These are phyloP conservation scores for Coniferiporia sulphurascens DNA, from an alignment of 1,284 basidiomycete species.

Conservation along the genomic window DNA sequence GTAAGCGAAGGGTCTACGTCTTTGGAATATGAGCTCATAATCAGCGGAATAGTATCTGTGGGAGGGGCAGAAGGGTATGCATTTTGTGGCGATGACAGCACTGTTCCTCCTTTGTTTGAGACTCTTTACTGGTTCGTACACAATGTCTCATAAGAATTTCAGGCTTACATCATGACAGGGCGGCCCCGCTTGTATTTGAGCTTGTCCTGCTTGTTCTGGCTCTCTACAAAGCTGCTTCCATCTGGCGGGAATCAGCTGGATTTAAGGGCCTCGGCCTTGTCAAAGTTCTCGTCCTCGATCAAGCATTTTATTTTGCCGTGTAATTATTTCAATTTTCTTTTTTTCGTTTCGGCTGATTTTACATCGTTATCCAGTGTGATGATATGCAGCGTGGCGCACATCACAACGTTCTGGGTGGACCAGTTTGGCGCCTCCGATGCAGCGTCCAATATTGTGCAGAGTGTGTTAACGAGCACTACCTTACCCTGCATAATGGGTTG, in stretches of 20 bases:
- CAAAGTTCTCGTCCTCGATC: neutral
- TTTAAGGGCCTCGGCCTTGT: neutral
- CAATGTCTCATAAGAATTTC: neutral
- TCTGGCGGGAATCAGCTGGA: neutral
- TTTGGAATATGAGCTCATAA: neutral
- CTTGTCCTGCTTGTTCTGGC: neutral
- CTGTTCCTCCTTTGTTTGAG: neutral
- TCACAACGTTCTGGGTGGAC: neutral
- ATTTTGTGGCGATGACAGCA: too few species aligned
- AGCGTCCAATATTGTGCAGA: neutral
- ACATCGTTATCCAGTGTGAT: too few species aligned
- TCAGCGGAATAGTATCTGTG: neutral
- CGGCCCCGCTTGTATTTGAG: conserved; percentile 1
- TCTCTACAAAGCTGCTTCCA: neutral
- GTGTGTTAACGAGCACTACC: neutral
- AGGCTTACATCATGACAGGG: neutral
- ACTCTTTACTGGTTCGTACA: neutral
- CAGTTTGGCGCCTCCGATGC: neutral
- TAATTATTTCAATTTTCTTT: neutral
- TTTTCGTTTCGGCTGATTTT: too few species aligned
- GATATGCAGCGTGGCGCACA: neutral
- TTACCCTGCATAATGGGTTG: neutral
- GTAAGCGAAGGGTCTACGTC: neutral
- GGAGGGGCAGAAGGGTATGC: neutral
- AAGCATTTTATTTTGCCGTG: conserved; percentile 2